These are phyloP conservation scores for Pseudozyma hubeiensis DNA, from an alignment of 1,284 basidiomycete genomes.

Conservation along the genomic window DNA sequence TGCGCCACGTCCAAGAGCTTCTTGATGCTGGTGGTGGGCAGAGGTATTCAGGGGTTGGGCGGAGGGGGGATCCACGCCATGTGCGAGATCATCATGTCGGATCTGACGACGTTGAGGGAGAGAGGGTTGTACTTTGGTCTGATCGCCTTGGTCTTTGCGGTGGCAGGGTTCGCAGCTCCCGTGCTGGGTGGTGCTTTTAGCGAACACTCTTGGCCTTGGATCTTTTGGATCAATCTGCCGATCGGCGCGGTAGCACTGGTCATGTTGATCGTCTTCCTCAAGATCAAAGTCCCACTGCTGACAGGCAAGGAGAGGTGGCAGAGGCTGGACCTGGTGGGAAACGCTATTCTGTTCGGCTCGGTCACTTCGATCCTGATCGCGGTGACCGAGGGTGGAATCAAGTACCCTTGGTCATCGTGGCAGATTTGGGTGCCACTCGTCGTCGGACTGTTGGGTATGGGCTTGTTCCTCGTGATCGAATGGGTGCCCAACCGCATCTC, in stretches of 20 bases:
- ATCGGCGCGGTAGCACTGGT: constrained; percentile 19
- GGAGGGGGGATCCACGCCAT: constrained; percentile 71
- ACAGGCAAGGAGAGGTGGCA: constrained; percentile 65
- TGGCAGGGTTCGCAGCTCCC: constrained; percentile 66
- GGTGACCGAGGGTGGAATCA: constrained; percentile 69
- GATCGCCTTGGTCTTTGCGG: constrained; percentile 62
- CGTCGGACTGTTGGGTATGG: constrained; percentile 63
- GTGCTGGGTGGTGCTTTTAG: constrained; percentile 70
- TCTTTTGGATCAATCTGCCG: constrained; percentile 69
- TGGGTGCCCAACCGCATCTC: constrained; percentile 44
- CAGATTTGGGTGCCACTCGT: constrained; percentile 64
- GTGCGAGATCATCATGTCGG: constrained; percentile 70
- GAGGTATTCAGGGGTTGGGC: constrained; percentile 70
- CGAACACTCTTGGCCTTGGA: constrained; percentile 69
- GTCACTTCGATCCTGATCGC: constrained; percentile 65
- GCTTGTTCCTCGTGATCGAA: constrained; percentile 59
- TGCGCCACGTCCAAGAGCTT: constrained; percentile 37
- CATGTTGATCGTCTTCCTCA: constrained; percentile 54
- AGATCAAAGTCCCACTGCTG: constrained; percentile 63
- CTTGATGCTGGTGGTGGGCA: constrained; percentile 36
- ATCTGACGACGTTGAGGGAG: constrained; percentile 70
- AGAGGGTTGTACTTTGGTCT: constrained; percentile 69
- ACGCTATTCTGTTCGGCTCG: constrained; percentile 63
- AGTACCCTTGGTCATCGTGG: constrained; percentile 64
- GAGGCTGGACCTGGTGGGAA: constrained; percentile 68